Base-by-base conservation (phyloP, 1,284 basidiomycete species). In the Taiwanofungus camphoratus region DNA sequence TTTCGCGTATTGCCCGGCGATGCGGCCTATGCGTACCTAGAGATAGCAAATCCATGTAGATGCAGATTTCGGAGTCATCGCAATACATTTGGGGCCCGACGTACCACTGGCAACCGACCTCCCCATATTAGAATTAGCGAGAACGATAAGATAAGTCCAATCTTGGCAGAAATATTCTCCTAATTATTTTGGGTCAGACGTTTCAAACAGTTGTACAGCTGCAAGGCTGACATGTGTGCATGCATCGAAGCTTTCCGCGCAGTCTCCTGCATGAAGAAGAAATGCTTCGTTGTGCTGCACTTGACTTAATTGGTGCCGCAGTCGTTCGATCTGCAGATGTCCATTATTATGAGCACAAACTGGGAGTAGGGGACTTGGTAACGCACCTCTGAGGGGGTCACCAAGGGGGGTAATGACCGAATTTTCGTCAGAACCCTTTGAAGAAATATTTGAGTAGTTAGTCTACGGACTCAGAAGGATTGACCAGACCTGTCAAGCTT, bases 1-100 rank as follows among this genome's bases (percentile, higher is more conserved):
- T 65, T 98, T 98, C 23, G 93, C 95, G 55, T 97, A 98, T 64
- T 98, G 95, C 1, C 93, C 93, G 1, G 92, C 93, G 53, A 96
- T 95, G 21, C 93, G 78, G 5, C 91, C 91, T 49, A 96, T 82
- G 12, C 93, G 82, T 33, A 95, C 74, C 82, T 86, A 22, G n/a
- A 6, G 21, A 27, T 16, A 16, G n/a, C 2, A n/a, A n/a, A 20
- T 18, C 3, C 3, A 12, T 29, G 29, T 12, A 7, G 20, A 21
- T 3, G 9, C 20, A 6, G 13, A 39, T n/a, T 24, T 11, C 12
- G 29, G 15, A 27, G 9, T 11, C 7, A 9, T 18, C 12, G 24
- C 5, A 5, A 7, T 24, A 5, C 16, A 13, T 35, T 27, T 9
- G n/a, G 22, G 12, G 15, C 4, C 21, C 9, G 32, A 68, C 74